phyloP scores from a whole-genome alignment of 805 yeast species.

The Monosporozyma aerobia region DNA sequence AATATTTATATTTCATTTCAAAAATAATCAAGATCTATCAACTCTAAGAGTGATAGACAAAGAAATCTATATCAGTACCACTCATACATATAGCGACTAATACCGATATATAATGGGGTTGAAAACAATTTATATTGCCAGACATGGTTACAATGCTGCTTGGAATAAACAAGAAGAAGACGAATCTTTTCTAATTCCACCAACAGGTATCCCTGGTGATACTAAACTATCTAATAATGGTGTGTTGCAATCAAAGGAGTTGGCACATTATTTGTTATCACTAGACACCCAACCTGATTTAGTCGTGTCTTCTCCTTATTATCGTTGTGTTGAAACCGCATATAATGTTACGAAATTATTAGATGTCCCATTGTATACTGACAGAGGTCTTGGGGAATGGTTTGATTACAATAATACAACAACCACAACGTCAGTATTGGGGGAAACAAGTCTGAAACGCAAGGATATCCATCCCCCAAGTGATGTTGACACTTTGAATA shows the following conservation, averaged over 20 bases:
- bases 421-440: not conserved
- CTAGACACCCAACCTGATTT: slow-evolving; percentile 54
- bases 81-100: not conserved
- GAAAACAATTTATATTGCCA: slow-evolving; percentile 56
- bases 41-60: too few relatives aligned
- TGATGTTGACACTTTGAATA: slow-evolving; percentile 35
- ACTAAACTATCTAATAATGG: slow-evolving; percentile 86
- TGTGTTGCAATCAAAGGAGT: slow-evolving; percentile 72
- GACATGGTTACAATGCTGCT: slow-evolving; percentile 87
- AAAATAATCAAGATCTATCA: not conserved
- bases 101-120: slow-evolving; percentile 33
- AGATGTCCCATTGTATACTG: slow-evolving; percentile 53
- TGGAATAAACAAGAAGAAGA: slow-evolving; percentile 36
- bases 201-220: slow-evolving; percentile 87
- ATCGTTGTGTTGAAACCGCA: slow-evolving; percentile 79
- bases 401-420: slow-evolving; percentile 19
- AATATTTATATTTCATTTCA: not conserved
- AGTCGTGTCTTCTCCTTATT: slow-evolving; percentile 76
- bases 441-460: not conserved
- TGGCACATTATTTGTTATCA: slow-evolving; percentile 51
- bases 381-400: slow-evolving; percentile 90
- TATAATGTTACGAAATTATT: slow-evolving; percentile 56
- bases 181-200: slow-evolving; percentile 37
- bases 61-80: too few relatives aligned
- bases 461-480: slow-evolving; percentile 64